Conservation (phyloP, 2,329 filamentous ascomycete genomes). For the Diaporthe velutina region DNA sequence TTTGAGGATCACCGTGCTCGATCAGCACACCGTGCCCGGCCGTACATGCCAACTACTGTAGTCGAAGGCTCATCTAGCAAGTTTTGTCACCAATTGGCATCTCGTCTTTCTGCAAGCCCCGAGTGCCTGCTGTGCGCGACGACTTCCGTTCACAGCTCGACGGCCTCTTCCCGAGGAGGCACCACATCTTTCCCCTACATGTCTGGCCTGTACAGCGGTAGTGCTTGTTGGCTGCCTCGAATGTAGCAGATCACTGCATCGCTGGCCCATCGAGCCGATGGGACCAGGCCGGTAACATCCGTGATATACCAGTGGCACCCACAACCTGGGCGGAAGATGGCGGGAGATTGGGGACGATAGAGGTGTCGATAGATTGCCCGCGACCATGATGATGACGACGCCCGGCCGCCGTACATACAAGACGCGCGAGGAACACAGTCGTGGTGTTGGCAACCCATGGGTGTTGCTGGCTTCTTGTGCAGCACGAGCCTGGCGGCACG, state of each 20-base stretch:
- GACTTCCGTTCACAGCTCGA: neutral
- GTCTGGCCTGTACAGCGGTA: conserved; percentile 4
- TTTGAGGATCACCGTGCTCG: neutral
- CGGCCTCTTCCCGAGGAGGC: conserved; percentile 21
- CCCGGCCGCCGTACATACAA: neutral
- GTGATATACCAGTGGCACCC: neutral
- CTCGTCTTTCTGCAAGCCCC: neutral
- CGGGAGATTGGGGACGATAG: neutral
- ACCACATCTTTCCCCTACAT: neutral
- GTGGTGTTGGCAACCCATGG: neutral
- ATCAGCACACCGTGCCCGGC: neutral
- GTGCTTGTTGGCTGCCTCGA: conserved; percentile 8
- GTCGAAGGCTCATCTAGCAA: neutral
- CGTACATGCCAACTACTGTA: neutral
- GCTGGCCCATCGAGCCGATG: neutral
- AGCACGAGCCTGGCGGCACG: conserved; percentile 32
- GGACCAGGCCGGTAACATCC: neutral
- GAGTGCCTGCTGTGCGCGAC: neutral
- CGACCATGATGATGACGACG: neutral
- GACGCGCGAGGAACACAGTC: neutral
- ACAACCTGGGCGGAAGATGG: neutral
- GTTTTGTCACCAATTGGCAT: neutral
- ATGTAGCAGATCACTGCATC: neutral
- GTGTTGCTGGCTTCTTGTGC: conserved; percentile 15
- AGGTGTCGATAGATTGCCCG: neutral